Evolutionary conservation across 179 eudicot species (phyloP).

Genomic region (Spergularia azorica): DNA sequence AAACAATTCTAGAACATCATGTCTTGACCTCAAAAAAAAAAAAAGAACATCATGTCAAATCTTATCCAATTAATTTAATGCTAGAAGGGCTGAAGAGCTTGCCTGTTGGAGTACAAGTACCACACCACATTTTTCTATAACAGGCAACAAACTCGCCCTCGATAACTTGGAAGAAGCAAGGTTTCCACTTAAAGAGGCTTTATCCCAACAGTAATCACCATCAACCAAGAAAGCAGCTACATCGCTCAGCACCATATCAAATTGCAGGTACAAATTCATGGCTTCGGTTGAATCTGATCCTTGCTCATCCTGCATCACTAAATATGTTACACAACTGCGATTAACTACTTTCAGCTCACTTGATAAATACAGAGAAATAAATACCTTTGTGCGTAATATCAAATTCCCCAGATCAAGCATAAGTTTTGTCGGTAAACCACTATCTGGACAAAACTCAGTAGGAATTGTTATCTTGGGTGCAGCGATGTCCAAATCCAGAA

Average conservation of each 20-base stretch:
- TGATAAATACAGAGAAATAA: background rate
- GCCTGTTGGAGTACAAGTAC: slow-evolving; percentile 94
- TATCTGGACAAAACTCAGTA: slow-evolving; percentile 81
- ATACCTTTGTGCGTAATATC: slow-evolving; percentile 76
- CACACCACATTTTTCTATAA: slow-evolving; percentile 92
- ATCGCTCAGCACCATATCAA: slow-evolving; percentile 88
- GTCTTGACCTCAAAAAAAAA: background rate
- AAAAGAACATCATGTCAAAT: background rate
- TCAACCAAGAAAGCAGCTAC: slow-evolving; percentile 94
- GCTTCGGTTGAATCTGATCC: slow-evolving; percentile 51
- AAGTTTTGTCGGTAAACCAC: slow-evolving; percentile 70
- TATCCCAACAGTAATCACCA: slow-evolving; percentile 84
- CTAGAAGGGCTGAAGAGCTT: slow-evolving; percentile 1
- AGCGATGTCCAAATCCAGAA: slow-evolving; percentile 94
- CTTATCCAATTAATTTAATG: background rate
- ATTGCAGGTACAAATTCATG: slow-evolving; percentile 72
- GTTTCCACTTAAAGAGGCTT: slow-evolving; percentile 39
- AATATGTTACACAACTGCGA: slow-evolving; percentile 13
- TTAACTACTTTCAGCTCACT: background rate
- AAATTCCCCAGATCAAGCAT: slow-evolving; percentile 96
- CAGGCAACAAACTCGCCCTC: slow-evolving; percentile 66
- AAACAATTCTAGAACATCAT: slow-evolving; percentile 5
- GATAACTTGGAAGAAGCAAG: slow-evolving; percentile 39
- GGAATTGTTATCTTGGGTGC: slow-evolving; percentile 99
- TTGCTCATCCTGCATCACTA: slow-evolving; percentile 61